Conservation (phyloP, 202 grass and related monocot species). For the Brachypodium distachyon region DNA sequence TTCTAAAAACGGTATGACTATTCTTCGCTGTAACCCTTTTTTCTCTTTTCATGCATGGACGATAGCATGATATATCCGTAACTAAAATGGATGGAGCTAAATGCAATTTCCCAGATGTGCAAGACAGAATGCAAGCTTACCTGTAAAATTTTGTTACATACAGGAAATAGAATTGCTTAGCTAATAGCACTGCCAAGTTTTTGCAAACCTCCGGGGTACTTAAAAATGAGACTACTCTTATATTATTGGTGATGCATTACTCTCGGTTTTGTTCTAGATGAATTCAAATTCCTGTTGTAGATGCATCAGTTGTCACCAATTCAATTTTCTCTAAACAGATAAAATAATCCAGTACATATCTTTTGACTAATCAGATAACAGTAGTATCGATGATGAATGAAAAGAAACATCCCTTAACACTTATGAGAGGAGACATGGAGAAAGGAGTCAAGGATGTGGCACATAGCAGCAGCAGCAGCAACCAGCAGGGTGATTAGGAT, state of each 20-base stretch:
- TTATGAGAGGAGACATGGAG: background rate
- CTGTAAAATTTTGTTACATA: background rate
- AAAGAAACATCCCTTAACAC: background rate
- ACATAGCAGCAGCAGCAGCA: background rate
- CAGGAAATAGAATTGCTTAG: background rate
- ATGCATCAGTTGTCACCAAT: background rate
- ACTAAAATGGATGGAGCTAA: background rate
- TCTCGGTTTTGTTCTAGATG: background rate
- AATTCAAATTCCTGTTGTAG: background rate
- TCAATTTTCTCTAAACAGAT: background rate
- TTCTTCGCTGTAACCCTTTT: background rate
- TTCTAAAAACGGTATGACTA: slow-evolving; percentile 56
- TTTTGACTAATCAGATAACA: background rate
- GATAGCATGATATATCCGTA: background rate
- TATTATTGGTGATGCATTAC: background rate
- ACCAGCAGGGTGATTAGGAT: too few relatives aligned
- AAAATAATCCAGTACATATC: background rate
- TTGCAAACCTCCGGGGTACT: background rate
- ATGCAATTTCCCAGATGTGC: background rate
- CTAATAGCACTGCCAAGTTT: background rate
- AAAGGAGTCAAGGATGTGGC: background rate
- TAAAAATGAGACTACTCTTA: background rate
- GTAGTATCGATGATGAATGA: background rate
- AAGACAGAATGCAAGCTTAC: background rate
- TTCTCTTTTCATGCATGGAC: background rate